phyloP scores from a whole-genome alignment of 2,329 filamentous ascomycete genomes.

The Pyricularia sp. region DNA sequence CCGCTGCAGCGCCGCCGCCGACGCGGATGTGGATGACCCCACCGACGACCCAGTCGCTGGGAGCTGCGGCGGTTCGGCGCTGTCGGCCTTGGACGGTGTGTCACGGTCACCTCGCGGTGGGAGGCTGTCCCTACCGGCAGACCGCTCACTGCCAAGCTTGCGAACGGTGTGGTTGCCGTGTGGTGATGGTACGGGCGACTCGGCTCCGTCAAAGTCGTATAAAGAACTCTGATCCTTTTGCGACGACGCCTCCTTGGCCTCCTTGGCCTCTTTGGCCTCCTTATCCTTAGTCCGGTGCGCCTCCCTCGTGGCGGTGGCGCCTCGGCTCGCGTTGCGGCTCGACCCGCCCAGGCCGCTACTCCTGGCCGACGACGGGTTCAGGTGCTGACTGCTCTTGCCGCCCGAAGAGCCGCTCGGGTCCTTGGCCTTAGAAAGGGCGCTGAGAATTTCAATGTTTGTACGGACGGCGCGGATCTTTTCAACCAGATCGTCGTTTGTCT shows the following conservation, averaged over 20 bases:
- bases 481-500: conserved; percentile 19
- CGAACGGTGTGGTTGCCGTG: conserved; percentile 20
- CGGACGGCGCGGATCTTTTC: conserved; percentile 21
- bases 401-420: conserved; percentile 12
- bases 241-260: neutral
- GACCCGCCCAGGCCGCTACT: conserved; percentile 5
- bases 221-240: conserved; percentile 15
- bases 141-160: conserved; percentile 20
- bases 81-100: conserved; percentile 43
- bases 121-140: conserved; percentile 19
- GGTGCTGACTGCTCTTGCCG: neutral
- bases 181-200: conserved; percentile 28
- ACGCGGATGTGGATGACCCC: conserved; percentile 16
- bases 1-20: conserved; percentile 24
- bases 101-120: conserved; percentile 29
- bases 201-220: conserved; percentile 30
- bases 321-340: conserved; percentile 13
- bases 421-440: conserved; percentile 26
- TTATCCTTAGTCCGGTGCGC: conserved; percentile 21
- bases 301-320: conserved; percentile 6
- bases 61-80: conserved; percentile 34
- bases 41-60: conserved; percentile 6
- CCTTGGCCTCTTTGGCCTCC: conserved; percentile 16
- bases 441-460: conserved; percentile 24
- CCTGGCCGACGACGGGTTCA: conserved; percentile 8